Percentiles rank a stretch among this genome's conserved stretches.
These are phyloP conservation scores for Cladosporium sp. DNA, from an alignment of 2,329 filamentous ascomycete species.

Conservation along the genomic window DNA sequence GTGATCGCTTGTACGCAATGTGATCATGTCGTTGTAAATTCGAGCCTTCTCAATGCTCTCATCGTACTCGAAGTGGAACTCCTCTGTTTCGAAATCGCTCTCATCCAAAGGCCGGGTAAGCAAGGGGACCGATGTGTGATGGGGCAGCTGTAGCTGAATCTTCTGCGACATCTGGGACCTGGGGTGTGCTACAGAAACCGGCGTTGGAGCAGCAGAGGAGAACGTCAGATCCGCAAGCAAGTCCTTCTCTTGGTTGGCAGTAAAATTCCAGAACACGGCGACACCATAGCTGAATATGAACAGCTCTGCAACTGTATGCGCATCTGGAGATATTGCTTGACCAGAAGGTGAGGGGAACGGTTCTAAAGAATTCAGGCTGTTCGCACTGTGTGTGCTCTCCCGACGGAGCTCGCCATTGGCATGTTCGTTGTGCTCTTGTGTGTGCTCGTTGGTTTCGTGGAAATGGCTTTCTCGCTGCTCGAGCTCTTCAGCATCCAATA, in stretches of 20 bases:
- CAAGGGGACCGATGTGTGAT: slow-evolving; percentile 57
- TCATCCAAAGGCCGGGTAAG: slow-evolving; percentile 79
- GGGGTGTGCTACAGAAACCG: not conserved
- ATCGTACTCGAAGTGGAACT: slow-evolving; percentile 98
- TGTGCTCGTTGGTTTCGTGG: slow-evolving; percentile 17
- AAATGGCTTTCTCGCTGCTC: slow-evolving; percentile 16
- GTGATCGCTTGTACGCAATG: slow-evolving; percentile 87
- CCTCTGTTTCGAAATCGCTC: slow-evolving; percentile 93
- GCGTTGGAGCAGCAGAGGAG: slow-evolving; percentile 46
- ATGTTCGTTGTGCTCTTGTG: slow-evolving; percentile 6
- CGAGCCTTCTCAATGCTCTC: slow-evolving; percentile 79
- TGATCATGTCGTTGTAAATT: slow-evolving; percentile 99
- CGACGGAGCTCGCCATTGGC: slow-evolving; percentile 21
- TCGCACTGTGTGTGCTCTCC: slow-evolving; percentile 35
- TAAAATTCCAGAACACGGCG: slow-evolving; percentile 98
- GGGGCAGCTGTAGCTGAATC: slow-evolving; percentile 18
- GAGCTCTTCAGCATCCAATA: slow-evolving; percentile 17
- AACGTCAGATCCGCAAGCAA: slow-evolving; percentile 94
- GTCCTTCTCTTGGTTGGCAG: slow-evolving; percentile 92
- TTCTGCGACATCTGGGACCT: slow-evolving; percentile 29
- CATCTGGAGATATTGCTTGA: slow-evolving; percentile 63
- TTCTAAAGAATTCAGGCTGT: slow-evolving; percentile 29
- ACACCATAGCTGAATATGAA: slow-evolving; percentile 97
- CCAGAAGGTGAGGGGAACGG: slow-evolving; percentile 48
- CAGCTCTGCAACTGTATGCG: slow-evolving; percentile 85